Evolutionary conservation across 2,329 filamentous ascomycete species (phyloP).

Genomic region (Neonectria ditissima): DNA sequence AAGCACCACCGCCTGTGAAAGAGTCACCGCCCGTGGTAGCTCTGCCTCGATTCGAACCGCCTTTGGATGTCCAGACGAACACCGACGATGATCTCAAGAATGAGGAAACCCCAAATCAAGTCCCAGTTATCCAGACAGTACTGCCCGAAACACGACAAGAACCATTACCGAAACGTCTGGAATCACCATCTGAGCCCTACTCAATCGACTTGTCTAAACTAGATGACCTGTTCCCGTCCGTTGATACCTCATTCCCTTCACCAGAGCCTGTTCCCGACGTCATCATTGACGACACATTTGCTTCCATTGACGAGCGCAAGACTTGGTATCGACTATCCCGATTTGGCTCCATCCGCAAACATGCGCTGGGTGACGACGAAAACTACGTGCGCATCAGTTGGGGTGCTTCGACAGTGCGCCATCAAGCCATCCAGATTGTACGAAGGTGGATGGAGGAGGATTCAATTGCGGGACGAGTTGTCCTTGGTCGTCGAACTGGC

Average conservation of each 20-base stretch:
- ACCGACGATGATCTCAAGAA: no score
- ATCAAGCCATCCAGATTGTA: constrained; percentile 68
- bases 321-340: constrained; percentile 75
- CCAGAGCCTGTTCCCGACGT: constrained; percentile 57
- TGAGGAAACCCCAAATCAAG: not conserved
- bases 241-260: constrained; percentile 40
- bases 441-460: constrained; percentile 76
- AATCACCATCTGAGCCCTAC: constrained; percentile 35
- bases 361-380: constrained; percentile 68
- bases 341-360: constrained; percentile 67
- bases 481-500: constrained; percentile 52
- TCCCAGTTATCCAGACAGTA: not conserved
- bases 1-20: not conserved
- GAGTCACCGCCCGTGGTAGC: not conserved
- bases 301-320: constrained; percentile 68
- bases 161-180: constrained; percentile 8
- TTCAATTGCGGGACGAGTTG: constrained; percentile 64
- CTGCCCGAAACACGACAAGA: not conserved
- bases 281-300: constrained; percentile 65
- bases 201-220: constrained; percentile 51
- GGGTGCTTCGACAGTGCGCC: constrained; percentile 65
- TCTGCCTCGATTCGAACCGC: not conserved
- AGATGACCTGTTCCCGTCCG: constrained; percentile 49
- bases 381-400: constrained; percentile 71
- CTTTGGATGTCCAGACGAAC: not conserved